These are phyloP conservation scores for Pseudopithomyces maydicus DNA, from an alignment of 2,329 filamentous ascomycete species.

Conservation along the genomic window DNA sequence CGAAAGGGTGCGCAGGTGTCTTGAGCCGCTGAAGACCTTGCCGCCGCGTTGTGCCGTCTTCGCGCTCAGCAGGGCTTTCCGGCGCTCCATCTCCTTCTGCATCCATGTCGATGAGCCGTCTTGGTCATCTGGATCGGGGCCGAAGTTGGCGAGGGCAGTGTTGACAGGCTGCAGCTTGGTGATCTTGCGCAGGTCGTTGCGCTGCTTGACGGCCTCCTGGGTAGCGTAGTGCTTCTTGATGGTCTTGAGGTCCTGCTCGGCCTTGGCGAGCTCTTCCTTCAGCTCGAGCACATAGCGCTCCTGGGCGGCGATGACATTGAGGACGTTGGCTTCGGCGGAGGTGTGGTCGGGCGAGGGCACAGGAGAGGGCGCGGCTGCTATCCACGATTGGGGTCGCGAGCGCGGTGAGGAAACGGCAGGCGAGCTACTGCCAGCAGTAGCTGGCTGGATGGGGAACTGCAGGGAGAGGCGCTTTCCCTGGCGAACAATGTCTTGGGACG, in stretches of 20 bases:
- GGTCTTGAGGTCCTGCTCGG: slow-evolving; percentile 74
- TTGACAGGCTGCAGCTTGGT: slow-evolving; percentile 63
- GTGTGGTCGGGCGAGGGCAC: slow-evolving; percentile 31
- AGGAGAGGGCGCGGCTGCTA: slow-evolving; percentile 39
- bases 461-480: slow-evolving; percentile 54
- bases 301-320: slow-evolving; percentile 89
- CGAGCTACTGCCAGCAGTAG: slow-evolving; percentile 35
- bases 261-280: slow-evolving; percentile 83
- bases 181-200: slow-evolving; percentile 63
- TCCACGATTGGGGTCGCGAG: slow-evolving; percentile 46
- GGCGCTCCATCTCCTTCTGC: slow-evolving; percentile 71
- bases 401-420: slow-evolving; percentile 33
- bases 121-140: slow-evolving; percentile 47
- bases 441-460: slow-evolving; percentile 54
- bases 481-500: slow-evolving; percentile 39
- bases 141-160: slow-evolving; percentile 42
- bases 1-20: slow-evolving; percentile 72
- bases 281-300: slow-evolving; percentile 90
- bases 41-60: slow-evolving; percentile 52
- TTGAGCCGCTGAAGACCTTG: slow-evolving; percentile 66
- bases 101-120: slow-evolving; percentile 51
- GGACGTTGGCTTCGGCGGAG: slow-evolving; percentile 58
- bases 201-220: slow-evolving; percentile 78
- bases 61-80: slow-evolving; percentile 67
- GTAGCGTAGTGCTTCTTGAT: slow-evolving; percentile 85